These are phyloP conservation scores for Poronia punctata DNA, from an alignment of 495 filamentous ascomycete genomes.

Conservation along the genomic window DNA sequence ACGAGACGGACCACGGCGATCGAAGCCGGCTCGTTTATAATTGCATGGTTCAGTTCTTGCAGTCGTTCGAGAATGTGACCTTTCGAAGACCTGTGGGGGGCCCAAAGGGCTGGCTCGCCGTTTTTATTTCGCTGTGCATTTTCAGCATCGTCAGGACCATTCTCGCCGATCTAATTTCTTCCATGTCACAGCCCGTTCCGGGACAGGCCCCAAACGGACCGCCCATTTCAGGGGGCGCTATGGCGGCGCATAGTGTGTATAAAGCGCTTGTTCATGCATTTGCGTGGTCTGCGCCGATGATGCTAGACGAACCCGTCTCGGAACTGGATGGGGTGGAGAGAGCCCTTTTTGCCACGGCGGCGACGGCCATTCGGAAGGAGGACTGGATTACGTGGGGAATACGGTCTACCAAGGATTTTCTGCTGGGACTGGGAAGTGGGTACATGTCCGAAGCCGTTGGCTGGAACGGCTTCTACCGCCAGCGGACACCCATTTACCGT, in stretches of 20 bases:
- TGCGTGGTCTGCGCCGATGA: constrained; percentile 34
- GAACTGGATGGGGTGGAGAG: constrained; percentile 31
- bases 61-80: constrained; percentile 38
- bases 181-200: constrained; percentile 19
- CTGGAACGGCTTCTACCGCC: constrained; percentile 40
- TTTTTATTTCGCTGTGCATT: constrained; percentile 42
- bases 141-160: constrained; percentile 45
- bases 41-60: constrained; percentile 41
- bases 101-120: constrained; percentile 39
- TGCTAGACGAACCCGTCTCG: constrained; percentile 29
- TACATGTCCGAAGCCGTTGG: constrained; percentile 30
- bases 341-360: constrained; percentile 26
- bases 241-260: constrained; percentile 41
- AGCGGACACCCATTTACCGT: constrained; percentile 31
- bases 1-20: constrained; percentile 39
- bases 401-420: constrained; percentile 35
- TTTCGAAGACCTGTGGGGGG: constrained; percentile 28
- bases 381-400: constrained; percentile 40
- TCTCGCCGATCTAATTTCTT: constrained; percentile 35
- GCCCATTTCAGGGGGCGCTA: constrained; percentile 20
- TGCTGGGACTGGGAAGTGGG: constrained; percentile 37
- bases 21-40: constrained; percentile 40
- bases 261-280: constrained; percentile 40
- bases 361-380: constrained; percentile 28
- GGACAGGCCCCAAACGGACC: constrained; percentile 23